phyloP scores from a whole-genome alignment of 306 rosid species.

The Prunus dulcis region DNA sequence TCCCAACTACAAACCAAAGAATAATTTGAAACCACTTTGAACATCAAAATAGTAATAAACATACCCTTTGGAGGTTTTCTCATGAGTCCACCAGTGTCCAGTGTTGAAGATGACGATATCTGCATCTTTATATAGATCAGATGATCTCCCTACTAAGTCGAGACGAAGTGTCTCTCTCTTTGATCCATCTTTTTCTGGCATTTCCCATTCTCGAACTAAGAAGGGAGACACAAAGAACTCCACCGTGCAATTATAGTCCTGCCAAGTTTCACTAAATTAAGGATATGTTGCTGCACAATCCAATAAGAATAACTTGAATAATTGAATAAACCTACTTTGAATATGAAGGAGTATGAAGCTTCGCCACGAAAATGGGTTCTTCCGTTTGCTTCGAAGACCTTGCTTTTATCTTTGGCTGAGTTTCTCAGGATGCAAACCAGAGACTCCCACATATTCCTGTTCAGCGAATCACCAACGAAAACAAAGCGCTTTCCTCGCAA shows the following conservation, averaged over 20 bases:
- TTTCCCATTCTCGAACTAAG: constrained; percentile 92
- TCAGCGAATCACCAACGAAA: constrained; percentile 97
- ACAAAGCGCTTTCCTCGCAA: constrained; percentile 76
- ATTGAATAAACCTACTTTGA: constrained; percentile 46
- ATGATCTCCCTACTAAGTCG: constrained; percentile 71
- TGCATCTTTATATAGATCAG: constrained; percentile 66
- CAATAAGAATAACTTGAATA: not conserved
- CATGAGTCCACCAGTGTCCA: constrained; percentile 99
- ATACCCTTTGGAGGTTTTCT: constrained; percentile 87
- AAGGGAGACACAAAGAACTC: constrained; percentile 95
- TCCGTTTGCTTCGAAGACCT: constrained; percentile 80
- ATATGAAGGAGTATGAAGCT: constrained; percentile 80
- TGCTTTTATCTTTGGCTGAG: constrained; percentile 54
- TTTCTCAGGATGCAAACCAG: constrained; percentile 80
- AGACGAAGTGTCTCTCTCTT: constrained; percentile 91
- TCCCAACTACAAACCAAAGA: not conserved
- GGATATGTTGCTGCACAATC: not conserved
- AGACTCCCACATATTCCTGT: constrained; percentile 99
- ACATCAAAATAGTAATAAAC: not conserved
- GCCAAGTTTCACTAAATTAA: constrained; percentile 8
- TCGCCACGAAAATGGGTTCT: constrained; percentile 76
- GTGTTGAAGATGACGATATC: constrained; percentile 87
- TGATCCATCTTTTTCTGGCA: constrained; percentile 58
- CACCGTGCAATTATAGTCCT: constrained; percentile 79
- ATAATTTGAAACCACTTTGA: not conserved